These are phyloP conservation scores for Encephalitozoon cuniculi DNA, from an alignment of 371 early-diverging fungal genomes.

Conservation along the genomic window DNA sequence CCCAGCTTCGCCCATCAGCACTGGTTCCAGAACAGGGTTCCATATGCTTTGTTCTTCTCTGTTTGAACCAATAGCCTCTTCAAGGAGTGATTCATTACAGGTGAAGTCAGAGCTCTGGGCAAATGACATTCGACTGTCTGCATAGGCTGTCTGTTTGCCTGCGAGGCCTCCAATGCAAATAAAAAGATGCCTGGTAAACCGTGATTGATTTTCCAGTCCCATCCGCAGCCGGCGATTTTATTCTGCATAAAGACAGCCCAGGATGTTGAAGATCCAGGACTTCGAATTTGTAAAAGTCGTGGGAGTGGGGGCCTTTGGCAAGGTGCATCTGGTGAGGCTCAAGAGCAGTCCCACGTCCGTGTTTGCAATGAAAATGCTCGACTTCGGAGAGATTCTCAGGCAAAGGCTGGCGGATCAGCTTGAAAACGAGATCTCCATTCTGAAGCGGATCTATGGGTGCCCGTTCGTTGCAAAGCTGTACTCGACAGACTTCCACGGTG, in stretches of 20 bases:
- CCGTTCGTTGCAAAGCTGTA: conserved; percentile 84
- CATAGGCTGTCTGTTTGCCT: background rate
- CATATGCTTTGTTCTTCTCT: background rate
- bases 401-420: conserved; percentile 91
- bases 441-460: conserved; percentile 72
- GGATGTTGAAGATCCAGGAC: conserved; percentile 76
- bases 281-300: conserved; percentile 91
- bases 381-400: conserved; percentile 79
- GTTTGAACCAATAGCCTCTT: background rate
- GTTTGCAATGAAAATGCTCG: conserved; percentile 84
- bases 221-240: background rate
- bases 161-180: background rate
- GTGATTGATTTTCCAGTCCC: background rate
- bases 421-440: conserved; percentile 81
- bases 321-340: conserved; percentile 78
- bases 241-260: background rate
- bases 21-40: background rate
- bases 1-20: background rate
- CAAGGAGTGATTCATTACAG: background rate
- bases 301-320: conserved; percentile 98
- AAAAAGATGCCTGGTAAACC: background rate
- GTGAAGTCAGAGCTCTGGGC: background rate
- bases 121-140: background rate
- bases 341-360: conserved; percentile 62
- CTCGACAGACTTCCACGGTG: conserved; percentile 75